Evolutionary conservation across 129 eudicot genomes (phyloP), one percentile per base, ranked within the genome.

Genomic region (Pittosporum tobira): DNA sequence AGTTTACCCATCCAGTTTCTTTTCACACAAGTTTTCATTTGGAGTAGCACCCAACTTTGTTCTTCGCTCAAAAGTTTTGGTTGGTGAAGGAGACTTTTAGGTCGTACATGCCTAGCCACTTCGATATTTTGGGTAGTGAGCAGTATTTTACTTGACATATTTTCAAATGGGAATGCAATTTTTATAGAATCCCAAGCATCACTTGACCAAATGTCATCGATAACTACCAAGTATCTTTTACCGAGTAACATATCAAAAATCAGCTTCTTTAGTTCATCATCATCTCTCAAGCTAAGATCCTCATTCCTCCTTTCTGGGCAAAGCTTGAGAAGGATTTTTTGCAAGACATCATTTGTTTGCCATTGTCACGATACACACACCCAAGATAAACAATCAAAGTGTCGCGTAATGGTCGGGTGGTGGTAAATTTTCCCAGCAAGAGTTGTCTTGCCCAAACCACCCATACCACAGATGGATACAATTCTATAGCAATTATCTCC

Each of bases 361-460:
- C 65, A 61, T 45, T 45, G 21, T n/a, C 18, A 42, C 5, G 53
- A 25, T 22, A 46, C 8, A 22, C 53, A 61, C 0, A 28, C 65
- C 51, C 51, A 61, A 24, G 53, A 31, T 2, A 15, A 18, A 61
- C 38, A 20, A 23, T 61, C 16, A 28, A 61, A 61, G 45, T 61
- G 65, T 21, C 53, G 28, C 15, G 11, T 24, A 6, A 61, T 26
- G 2, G n/a, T 25, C 30, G 18, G 20, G 31, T 61, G 42, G 25
- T 46, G 26, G 38, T 43, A 61, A 12, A 46, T 21, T 26, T 61
- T 61, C 10, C 26, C 9, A 21, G 65, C 65, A 15, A 61, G 38
- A 13, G 65, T 61, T 25, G 65, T 61, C 25, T 61, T 61, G 3
- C 65, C 65, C 65, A 61, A 20, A 45, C 65, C 65, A 25, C 65